phyloP scores from a whole-genome alignment of 75 land plant species.

The Ceratopteris richardii region DNA sequence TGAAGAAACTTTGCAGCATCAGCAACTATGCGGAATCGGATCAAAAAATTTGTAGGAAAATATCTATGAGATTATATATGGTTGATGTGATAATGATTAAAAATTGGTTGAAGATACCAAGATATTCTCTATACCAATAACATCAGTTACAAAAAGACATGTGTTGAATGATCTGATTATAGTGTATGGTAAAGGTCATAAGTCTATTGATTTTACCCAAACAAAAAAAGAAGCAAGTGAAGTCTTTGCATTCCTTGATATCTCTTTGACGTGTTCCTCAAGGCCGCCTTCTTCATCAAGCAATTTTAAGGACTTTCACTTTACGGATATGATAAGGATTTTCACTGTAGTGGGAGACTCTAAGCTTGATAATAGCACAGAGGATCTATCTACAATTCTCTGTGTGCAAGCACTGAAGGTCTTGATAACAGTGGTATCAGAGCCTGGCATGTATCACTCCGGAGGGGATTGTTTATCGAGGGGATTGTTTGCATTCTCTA shows the following conservation, averaged over 20 bases:
- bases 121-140: not conserved
- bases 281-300: too few relatives aligned
- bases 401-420: too few relatives aligned
- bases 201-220: conserved; percentile 10
- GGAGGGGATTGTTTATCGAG: too few relatives aligned
- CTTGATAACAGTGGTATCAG: too few relatives aligned
- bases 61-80: not conserved
- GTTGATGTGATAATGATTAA: conserved; percentile 14
- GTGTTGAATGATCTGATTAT: conserved; percentile 4
- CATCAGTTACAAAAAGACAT: not conserved
- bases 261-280: too few relatives aligned
- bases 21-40: conserved; percentile 11
- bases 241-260: conserved; percentile 4
- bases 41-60: conserved; percentile 5
- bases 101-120: conserved; percentile 13
- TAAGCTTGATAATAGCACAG: too few relatives aligned
- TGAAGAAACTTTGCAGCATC: conserved; percentile 6
- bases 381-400: too few relatives aligned
- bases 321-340: too few relatives aligned
- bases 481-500: too few relatives aligned
- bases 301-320: too few relatives aligned
- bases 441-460: too few relatives aligned
- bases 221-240: conserved; percentile 11
- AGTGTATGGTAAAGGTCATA: conserved; percentile 12
- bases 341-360: too few relatives aligned